Evolutionary conservation across 345 rosid species (phyloP).

Genomic region (Lepidium aucheri): DNA sequence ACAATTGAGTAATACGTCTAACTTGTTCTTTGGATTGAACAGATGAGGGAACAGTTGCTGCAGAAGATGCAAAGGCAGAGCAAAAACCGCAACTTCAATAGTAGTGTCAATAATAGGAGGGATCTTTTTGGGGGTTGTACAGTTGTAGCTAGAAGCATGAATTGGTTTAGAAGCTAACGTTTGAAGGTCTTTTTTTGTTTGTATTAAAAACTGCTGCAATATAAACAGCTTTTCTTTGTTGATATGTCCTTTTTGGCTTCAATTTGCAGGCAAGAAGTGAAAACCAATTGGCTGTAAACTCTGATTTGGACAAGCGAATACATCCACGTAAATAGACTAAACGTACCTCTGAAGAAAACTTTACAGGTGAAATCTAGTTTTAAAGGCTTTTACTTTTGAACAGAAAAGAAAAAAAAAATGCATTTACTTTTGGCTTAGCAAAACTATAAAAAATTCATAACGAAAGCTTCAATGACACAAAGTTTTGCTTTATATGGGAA

Average conservation of each 20-base stretch:
- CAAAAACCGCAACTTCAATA: not conserved
- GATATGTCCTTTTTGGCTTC: not conserved
- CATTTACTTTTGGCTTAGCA: not conserved
- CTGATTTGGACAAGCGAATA: not conserved
- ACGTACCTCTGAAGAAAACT: not conserved
- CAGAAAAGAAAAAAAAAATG: not conserved
- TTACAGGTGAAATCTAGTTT: not conserved
- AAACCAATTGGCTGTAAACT: not conserved
- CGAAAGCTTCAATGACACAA: too few relatives aligned
- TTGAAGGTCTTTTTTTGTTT: not conserved
- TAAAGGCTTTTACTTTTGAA: not conserved
- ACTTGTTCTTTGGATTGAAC: not conserved
- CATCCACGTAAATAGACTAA: not conserved
- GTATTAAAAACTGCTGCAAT: constrained; percentile 8
- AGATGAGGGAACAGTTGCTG: not conserved
- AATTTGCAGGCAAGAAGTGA: not conserved
- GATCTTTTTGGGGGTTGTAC: not conserved
- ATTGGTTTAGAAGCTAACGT: constrained; percentile 1
- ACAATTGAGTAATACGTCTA: not conserved
- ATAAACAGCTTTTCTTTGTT: not conserved
- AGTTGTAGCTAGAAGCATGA: not conserved
- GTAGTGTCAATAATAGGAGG: not conserved
- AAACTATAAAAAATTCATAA: not conserved
- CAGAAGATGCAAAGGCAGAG: not conserved
- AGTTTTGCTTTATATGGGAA: not conserved